Conservation (phyloP, 1,284 basidiomycete genomes). For the Gastroboletus turbinatus region DNA sequence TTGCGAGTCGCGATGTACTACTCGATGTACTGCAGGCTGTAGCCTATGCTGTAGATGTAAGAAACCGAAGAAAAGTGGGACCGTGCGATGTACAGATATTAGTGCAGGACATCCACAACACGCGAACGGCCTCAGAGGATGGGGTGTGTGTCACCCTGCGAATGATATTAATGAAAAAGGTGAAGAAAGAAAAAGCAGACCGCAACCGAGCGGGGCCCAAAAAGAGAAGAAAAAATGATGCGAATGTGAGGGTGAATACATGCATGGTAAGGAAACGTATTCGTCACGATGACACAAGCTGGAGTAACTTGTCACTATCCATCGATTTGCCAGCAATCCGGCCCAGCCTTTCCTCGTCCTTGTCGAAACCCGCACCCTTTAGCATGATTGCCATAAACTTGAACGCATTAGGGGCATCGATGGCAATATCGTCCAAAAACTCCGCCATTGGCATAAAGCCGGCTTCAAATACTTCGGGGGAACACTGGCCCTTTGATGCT, state of each 20-base stretch:
- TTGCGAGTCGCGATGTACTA: slow-evolving; percentile 22
- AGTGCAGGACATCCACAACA: slow-evolving; percentile 31
- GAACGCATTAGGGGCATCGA: slow-evolving; percentile 88
- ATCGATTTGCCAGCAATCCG: slow-evolving; percentile 59
- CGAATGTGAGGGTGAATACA: slow-evolving; percentile 20
- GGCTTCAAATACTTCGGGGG: slow-evolving; percentile 59
- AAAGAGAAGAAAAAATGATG: slow-evolving; percentile 7
- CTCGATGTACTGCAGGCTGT: slow-evolving; percentile 23
- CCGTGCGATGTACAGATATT: slow-evolving; percentile 33
- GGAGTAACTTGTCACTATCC: slow-evolving; percentile 58
- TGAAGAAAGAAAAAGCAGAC: slow-evolving; percentile 1
- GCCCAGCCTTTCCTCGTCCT: slow-evolving; percentile 55
- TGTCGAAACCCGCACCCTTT: slow-evolving; percentile 60
- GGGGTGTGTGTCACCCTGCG: slow-evolving; percentile 9
- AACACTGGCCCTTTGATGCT: slow-evolving; percentile 52
- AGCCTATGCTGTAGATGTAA: slow-evolving; percentile 25
- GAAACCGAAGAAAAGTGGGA: slow-evolving; percentile 27
- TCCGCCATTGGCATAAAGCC: slow-evolving; percentile 71
- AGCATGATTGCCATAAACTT: slow-evolving; percentile 74
- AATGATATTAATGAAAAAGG: slow-evolving; percentile 14
- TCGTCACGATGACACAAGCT: slow-evolving; percentile 51
- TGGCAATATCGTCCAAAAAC: slow-evolving; percentile 81
- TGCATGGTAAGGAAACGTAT: slow-evolving; percentile 14
- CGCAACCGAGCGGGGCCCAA: slow-evolving; percentile 14
- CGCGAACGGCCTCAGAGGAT: slow-evolving; percentile 31